These are phyloP conservation scores for Tubosaeta brunneosetosa DNA, from an alignment of 768 basidiomycete species.

Conservation along the genomic window DNA sequence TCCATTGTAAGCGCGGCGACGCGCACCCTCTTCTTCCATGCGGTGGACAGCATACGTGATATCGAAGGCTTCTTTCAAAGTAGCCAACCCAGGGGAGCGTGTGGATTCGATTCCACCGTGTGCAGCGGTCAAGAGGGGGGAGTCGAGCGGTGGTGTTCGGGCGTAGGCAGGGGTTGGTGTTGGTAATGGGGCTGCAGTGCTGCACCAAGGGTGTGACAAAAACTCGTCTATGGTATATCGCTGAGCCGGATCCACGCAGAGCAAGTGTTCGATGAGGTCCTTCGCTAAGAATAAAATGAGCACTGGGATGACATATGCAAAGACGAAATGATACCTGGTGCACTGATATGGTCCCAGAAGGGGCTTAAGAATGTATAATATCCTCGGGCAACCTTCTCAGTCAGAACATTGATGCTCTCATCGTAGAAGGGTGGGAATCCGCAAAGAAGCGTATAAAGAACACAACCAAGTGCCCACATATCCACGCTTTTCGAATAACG, in stretches of 20 bases:
- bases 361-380: slow-evolving; percentile 98
- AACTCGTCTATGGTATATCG: slow-evolving; percentile 99
- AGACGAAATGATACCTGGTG: slow-evolving; percentile 49
- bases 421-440: slow-evolving; percentile 99
- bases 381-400: slow-evolving; percentile 95
- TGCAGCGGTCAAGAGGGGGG: slow-evolving; percentile 80
- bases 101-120: slow-evolving; percentile 69
- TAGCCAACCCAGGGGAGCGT: slow-evolving; percentile 87
- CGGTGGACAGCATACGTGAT: slow-evolving; percentile 98
- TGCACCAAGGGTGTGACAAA: slow-evolving; percentile 94
- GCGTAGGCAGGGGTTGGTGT: slow-evolving; percentile 61
- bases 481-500: slow-evolving; percentile 95
- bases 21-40: slow-evolving; percentile 97
- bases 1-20: slow-evolving; percentile 76
- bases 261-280: slow-evolving; percentile 89
- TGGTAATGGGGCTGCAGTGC: slow-evolving; percentile 57
- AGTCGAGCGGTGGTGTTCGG: slow-evolving; percentile 60
- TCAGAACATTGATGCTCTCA: slow-evolving; percentile 95
- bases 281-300: slow-evolving; percentile 55
- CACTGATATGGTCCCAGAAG: slow-evolving; percentile 97
- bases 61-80: slow-evolving; percentile 97
- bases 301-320: not conserved
- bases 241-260: slow-evolving; percentile 93
- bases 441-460: slow-evolving; percentile 96
- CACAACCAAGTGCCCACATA: slow-evolving; percentile 99